phyloP scores from a whole-genome alignment of 305 asterid genomes.

The Fraxinus greggii region DNA sequence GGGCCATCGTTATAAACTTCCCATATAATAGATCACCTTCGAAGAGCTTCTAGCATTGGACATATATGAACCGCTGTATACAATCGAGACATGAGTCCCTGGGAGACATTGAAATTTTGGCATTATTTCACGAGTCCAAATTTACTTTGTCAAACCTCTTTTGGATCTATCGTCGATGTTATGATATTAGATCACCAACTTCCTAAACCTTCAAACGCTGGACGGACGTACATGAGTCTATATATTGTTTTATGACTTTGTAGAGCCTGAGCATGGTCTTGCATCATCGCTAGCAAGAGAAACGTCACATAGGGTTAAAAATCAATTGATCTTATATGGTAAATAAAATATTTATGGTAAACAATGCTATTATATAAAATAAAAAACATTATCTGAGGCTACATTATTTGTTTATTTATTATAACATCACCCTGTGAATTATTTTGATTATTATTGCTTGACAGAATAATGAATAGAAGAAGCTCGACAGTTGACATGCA shows the following conservation, averaged over 20 bases:
- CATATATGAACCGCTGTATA: too few relatives aligned
- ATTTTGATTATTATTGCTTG: slow-evolving; percentile 22
- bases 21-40: not conserved
- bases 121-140: not conserved
- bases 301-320: not conserved
- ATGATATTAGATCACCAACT: not conserved
- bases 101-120: not conserved
- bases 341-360: not conserved
- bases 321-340: not conserved
- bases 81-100: not conserved
- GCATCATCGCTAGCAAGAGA: not conserved
- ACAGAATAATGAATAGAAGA: slow-evolving; percentile 13
- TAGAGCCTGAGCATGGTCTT: not conserved
- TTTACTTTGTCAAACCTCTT: not conserved
- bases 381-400: not conserved
- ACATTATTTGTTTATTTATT: not conserved
- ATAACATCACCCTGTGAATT: not conserved
- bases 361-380: not conserved
- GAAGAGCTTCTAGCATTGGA: not conserved
- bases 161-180: not conserved
- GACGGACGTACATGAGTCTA: not conserved
- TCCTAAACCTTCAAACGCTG: not conserved
- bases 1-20: not conserved
- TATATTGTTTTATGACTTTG: not conserved
- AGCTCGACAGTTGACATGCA: slow-evolving; percentile 30